Conservation (phyloP, 2,329 filamentous ascomycete genomes). For the Exophiala phaeomuriformis region DNA sequence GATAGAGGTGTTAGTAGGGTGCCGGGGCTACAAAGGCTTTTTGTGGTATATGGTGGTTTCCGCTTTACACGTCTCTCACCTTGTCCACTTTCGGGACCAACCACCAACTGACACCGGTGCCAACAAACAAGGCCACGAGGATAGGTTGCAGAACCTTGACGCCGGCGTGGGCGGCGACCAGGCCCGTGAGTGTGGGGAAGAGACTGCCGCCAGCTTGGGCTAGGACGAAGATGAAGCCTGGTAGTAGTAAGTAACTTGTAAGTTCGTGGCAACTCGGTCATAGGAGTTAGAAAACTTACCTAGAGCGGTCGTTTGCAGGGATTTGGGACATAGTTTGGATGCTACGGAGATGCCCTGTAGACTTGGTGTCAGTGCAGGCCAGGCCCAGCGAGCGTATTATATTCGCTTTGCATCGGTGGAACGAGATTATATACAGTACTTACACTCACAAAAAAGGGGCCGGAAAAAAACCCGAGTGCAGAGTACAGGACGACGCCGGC, state of each 20-base stretch:
- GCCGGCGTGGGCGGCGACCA: constrained; percentile 43
- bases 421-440: neutral
- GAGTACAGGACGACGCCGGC: constrained; percentile 62
- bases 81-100: constrained; percentile 4
- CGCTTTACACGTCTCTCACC: neutral
- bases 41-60: no score
- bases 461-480: constrained; percentile 66
- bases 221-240: no score
- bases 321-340: constrained; percentile 9
- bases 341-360: constrained; percentile 10
- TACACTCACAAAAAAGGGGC: constrained; percentile 60
- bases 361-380: neutral
- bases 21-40: no score
- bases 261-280: no score
- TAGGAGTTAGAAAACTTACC: neutral
- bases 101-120: constrained; percentile 5
- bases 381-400: neutral
- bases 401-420: no score
- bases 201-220: constrained; percentile 52
- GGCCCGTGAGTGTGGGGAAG: constrained; percentile 34
- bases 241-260: no score
- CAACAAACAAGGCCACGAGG: constrained; percentile 27
- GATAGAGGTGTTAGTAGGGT: no score
- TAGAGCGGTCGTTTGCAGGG: constrained; percentile 5
- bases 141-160: constrained; percentile 52